Evolutionary conservation across 768 basidiomycete species (phyloP), one percentile per base, ranked within the genome.

Genomic region (Lactarius evosmus): DNA sequence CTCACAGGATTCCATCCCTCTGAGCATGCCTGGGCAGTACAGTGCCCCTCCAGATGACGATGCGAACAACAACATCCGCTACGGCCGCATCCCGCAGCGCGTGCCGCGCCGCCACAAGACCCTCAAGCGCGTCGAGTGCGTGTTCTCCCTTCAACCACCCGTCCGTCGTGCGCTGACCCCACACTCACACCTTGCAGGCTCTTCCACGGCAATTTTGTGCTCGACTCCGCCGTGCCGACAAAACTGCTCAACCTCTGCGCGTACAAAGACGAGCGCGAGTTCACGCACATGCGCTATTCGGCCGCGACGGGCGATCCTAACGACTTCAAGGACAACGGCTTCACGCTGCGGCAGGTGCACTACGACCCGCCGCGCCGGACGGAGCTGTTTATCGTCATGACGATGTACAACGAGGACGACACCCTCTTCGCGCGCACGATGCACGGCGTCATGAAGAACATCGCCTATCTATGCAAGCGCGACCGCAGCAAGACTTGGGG

Each of bases 291-390:
- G 94, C 86, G 96, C 5, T 98, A 98, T 76, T 89, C 88, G 9
- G 96, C 95, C 0, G 94, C 93, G 17, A 98, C 96, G 0, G 95
- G 92, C 76, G 95, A 98, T 74, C 96, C 96, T 7, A 94, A 98
- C 75, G 87, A 93, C 71, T 98, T 98, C 74, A 82, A 87, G 70
- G 78, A 85, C 30, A 75, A 83, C 12, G 86, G 89, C 0, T 98
- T 96, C 76, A 91, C 93, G 0, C 80, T 98, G 7, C 85, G 96
- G 2, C 95, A 96, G 73, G 82, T 85, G n/a, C 85, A 92, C 69
- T 95, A 96, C 74, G 91, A 95, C 70, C 94, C 94, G 0, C 89
- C 92, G 0, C 80, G 95, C 22, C 81, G 89, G 36, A 97, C 95
- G 36, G 96, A 98, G 75, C 78, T 98, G 17, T 96, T 97, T 77